A percentile compares a stretch with the other conserved stretches of the same genome.
These are phyloP conservation scores for Cystobasidiaceae sp. DNA, from an alignment of 1,284 basidiomycete genomes.

Conservation along the genomic window DNA sequence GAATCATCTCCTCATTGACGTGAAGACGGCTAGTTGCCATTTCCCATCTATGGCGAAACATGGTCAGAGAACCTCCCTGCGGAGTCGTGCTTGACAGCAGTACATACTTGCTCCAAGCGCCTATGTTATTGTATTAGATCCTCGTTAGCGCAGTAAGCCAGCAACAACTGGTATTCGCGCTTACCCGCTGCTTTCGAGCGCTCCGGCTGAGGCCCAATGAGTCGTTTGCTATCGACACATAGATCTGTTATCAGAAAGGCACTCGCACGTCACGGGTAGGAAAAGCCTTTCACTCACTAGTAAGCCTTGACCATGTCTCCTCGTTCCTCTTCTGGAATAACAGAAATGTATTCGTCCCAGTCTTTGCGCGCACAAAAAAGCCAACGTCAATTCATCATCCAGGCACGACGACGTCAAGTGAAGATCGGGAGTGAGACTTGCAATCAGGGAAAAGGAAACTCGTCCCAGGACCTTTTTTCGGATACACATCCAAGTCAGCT, in stretches of 20 bases:
- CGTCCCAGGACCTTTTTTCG: conserved; percentile 35
- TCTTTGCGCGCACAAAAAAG: conserved; percentile 32
- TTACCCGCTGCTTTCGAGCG: conserved; percentile 70
- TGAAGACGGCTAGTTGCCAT: conserved; percentile 72
- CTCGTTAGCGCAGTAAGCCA: background rate
- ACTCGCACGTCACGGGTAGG: background rate
- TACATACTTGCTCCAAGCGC: conserved; percentile 17
- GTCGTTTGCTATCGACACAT: conserved; percentile 53
- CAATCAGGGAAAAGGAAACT: conserved; percentile 67
- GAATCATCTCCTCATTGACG: conserved; percentile 64
- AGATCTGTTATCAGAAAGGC: too few species aligned
- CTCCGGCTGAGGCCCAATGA: conserved; percentile 66
- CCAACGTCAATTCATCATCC: background rate
- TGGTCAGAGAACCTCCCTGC: background rate
- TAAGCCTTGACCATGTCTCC: conserved; percentile 77
- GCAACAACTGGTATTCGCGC: conserved; percentile 52
- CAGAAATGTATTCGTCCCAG: conserved; percentile 73
- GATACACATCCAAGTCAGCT: background rate
- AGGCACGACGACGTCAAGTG: background rate
- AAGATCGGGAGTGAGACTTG: background rate
- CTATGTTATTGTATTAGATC: background rate
- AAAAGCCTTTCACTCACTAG: conserved; percentile 48
- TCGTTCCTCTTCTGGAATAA: conserved; percentile 73
- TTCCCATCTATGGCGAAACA: conserved; percentile 59
- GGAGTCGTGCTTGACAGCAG: background rate